Percentiles rank a stretch among this genome's conserved stretches.
Evolutionary conservation across 306 rosid species (phyloP).

Genomic region (Bauhinia variegata): DNA sequence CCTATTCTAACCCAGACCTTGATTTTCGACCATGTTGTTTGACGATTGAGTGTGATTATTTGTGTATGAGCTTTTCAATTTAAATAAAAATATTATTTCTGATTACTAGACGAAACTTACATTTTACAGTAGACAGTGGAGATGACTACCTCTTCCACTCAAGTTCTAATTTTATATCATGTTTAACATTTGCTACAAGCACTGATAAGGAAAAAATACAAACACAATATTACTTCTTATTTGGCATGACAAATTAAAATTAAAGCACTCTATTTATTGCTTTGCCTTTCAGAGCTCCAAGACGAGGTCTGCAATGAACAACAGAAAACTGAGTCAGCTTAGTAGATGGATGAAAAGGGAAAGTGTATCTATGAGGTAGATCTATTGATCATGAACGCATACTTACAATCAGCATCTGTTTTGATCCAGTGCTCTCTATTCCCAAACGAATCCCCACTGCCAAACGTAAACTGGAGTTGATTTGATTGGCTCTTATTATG

Average conservation of each 20-base stretch:
- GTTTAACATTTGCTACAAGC: constrained; percentile 37
- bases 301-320: constrained; percentile 65
- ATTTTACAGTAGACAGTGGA: constrained; percentile 42
- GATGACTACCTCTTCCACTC: constrained; percentile 47
- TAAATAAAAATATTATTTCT: neutral
- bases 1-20: too few species aligned
- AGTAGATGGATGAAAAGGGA: neutral
- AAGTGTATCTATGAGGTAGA: neutral
- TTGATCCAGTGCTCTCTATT: constrained; percentile 88
- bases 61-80: too few species aligned
- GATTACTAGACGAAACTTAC: constrained; percentile 15
- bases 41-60: too few species aligned
- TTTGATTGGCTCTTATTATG: constrained; percentile 56
- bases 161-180: constrained; percentile 25
- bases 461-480: constrained; percentile 48
- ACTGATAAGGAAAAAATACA: constrained; percentile 37
- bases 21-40: too few species aligned
- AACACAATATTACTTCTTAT: constrained; percentile 34
- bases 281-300: constrained; percentile 72
- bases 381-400: neutral
- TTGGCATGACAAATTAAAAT: constrained; percentile 14
- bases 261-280: constrained; percentile 34
- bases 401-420: constrained; percentile 93
- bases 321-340: constrained; percentile 23
- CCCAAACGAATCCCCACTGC: constrained; percentile 59